A percentile compares a stretch with the other conserved stretches of the same genome.
Conservation (phyloP, 306 rosid species). For the Fagus sylvatica region DNA sequence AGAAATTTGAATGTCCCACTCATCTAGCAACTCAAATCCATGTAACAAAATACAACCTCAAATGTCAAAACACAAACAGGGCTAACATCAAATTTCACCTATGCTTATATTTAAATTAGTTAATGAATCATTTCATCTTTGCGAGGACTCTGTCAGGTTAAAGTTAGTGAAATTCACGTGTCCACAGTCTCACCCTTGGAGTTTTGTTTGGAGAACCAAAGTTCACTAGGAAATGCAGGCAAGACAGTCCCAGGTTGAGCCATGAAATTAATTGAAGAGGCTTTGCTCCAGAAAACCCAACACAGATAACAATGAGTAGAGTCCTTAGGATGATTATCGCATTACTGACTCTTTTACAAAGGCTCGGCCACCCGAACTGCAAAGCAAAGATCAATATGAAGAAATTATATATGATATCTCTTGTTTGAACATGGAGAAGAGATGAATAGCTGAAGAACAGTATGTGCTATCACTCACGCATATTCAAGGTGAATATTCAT, state of each 20-base stretch:
- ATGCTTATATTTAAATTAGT: constrained; percentile 24
- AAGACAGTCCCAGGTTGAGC: constrained; percentile 15
- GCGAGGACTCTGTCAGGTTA: constrained; percentile 30
- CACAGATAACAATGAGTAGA: neutral
- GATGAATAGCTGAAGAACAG: neutral
- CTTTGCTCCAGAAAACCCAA: neutral
- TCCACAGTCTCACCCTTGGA: constrained; percentile 17
- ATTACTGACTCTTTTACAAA: constrained; percentile 90
- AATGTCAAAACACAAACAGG: constrained; percentile 20
- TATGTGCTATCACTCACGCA: constrained; percentile 56
- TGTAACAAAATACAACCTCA: constrained; percentile 17
- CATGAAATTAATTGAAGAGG: constrained; percentile 3
- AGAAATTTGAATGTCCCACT: neutral
- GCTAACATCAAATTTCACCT: constrained; percentile 42
- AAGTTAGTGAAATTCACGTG: constrained; percentile 30
- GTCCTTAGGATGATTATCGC: constrained; percentile 55
- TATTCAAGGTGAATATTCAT: constrained; percentile 97
- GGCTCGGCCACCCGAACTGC: constrained; percentile 90
- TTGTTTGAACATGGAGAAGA: neutral
- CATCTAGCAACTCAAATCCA: neutral
- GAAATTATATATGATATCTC: neutral
- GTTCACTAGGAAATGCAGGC: constrained; percentile 27
- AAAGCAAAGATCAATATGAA: constrained; percentile 33
- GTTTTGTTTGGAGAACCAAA: constrained; percentile 20
- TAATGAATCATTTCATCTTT: constrained; percentile 30